Base-by-base conservation (phyloP, 1,139 yeast genomes). In the Yamadazyma atlantica region DNA sequence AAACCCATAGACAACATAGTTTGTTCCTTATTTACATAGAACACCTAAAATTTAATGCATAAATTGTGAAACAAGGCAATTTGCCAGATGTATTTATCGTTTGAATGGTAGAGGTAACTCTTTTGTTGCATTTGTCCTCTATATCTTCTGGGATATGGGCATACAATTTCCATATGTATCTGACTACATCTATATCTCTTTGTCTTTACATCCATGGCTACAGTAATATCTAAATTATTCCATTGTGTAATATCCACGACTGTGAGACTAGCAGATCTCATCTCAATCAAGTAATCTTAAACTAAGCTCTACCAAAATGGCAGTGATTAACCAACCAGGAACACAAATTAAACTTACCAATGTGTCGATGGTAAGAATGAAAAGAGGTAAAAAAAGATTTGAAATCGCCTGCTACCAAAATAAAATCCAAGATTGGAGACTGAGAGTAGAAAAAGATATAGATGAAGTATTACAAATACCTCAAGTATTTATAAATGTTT, bases 381-480 rank as follows among this genome's bases (percentile, higher is more conserved):
- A 85, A 55, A 88, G 86, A 57, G 96, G 92, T 23, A 87, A 87
- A 57, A 86, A 87, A 61, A 69, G 97, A 46, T 92, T 89, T 54
- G 98, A 92, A 61, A 78, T 94, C 34, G 98, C 97, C 0, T 92
- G 98, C 57, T 92, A 92, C 60, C 97, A 88, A 55, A 92, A 92
- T 55, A 92, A 94, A 57, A 97, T 92, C 10, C 97, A 90, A 57
- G 98, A 92, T 61, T 92, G 92, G 82, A 73, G 97, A 51, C 77
- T 78, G 57, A 89, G 84, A 58, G 83, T 82, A 9, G 98, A 94
- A 57, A 92, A 87, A 51, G 97, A 92, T 57, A 60, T 94, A 10
- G 98, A 92, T 64, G 98, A 92, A 57, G 98, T 92, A 4, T 68
- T 92, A 30, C 98, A 92, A 57, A 89, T 92, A 37, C 96, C 90